These are phyloP conservation scores for Zymoseptoria tritici DNA, from an alignment of 2,329 filamentous ascomycete genomes.

Conservation along the genomic window DNA sequence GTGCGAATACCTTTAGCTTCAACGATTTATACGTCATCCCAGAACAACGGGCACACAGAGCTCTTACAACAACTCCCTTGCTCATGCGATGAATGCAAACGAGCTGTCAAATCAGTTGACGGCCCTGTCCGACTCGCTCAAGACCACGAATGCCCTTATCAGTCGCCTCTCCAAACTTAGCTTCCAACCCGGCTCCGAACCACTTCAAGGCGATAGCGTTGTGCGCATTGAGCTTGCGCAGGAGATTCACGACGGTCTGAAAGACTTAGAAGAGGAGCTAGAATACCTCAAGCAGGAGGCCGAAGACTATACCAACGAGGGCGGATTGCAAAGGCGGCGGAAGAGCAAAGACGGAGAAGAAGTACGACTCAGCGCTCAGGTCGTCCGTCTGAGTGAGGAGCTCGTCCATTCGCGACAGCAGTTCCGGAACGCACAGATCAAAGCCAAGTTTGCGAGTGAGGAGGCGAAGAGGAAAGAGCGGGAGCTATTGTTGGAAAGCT, in stretches of 20 bases:
- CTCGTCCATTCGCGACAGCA: slow-evolving; percentile 58
- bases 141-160: slow-evolving; percentile 48
- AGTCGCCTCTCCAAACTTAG: slow-evolving; percentile 51
- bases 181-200: slow-evolving; percentile 56
- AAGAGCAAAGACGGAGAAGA: slow-evolving; percentile 49
- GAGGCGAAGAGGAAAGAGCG: slow-evolving; percentile 68
- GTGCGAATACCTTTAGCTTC: too few relatives aligned
- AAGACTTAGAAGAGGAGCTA: slow-evolving; percentile 74
- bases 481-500: slow-evolving; percentile 34
- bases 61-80: not conserved
- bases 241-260: slow-evolving; percentile 72
- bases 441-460: slow-evolving; percentile 67
- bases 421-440: slow-evolving; percentile 76
- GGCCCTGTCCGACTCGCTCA: slow-evolving; percentile 46
- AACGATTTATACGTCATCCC: not conserved
- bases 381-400: slow-evolving; percentile 61
- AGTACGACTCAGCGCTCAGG: slow-evolving; percentile 57
- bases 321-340: slow-evolving; percentile 34
- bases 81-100: slow-evolving; percentile 16
- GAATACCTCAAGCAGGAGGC: slow-evolving; percentile 74
- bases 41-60: not conserved
- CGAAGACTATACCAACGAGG: slow-evolving; percentile 53
- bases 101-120: slow-evolving; percentile 21
- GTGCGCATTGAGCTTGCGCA: slow-evolving; percentile 64
- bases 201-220: slow-evolving; percentile 34